Evolutionary conservation across 1,139 yeast species (phyloP).

Genomic region (Candida sanyaensis): DNA sequence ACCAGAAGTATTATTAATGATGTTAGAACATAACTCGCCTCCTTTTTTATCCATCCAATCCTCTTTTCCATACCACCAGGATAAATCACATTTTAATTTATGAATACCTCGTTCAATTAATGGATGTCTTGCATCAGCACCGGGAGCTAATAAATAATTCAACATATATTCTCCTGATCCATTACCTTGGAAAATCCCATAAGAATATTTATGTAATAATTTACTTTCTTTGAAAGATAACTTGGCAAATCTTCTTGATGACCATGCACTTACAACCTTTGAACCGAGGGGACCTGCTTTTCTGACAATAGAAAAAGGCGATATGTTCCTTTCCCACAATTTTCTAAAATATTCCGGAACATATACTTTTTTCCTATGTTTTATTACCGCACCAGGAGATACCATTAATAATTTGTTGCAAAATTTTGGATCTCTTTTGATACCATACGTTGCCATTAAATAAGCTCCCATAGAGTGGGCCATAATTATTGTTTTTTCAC

Average conservation of each 20-base stretch:
- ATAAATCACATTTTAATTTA: conserved; percentile 49
- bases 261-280: conserved; percentile 76
- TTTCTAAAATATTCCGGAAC: conserved; percentile 66
- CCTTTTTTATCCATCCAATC: conserved; percentile 79
- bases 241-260: conserved; percentile 62
- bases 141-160: conserved; percentile 68
- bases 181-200: conserved; percentile 66
- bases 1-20: conserved; percentile 24
- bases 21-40: conserved; percentile 45
- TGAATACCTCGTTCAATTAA: conserved; percentile 52
- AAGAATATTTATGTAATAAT: conserved; percentile 62
- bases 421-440: conserved; percentile 39
- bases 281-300: conserved; percentile 69
- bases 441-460: conserved; percentile 49
- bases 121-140: conserved; percentile 72
- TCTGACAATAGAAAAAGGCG: conserved; percentile 70
- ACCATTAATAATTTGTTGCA: conserved; percentile 52
- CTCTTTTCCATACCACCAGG: conserved; percentile 73
- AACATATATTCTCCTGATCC: conserved; percentile 82
- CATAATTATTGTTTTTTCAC: conserved; percentile 41
- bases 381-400: conserved; percentile 67
- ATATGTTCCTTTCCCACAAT: conserved; percentile 70
- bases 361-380: conserved; percentile 39
- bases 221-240: conserved; percentile 39
- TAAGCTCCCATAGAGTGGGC: conserved; percentile 72